These are phyloP conservation scores for Cicer judaicum DNA, from an alignment of 306 rosid species.

Conservation along the genomic window DNA sequence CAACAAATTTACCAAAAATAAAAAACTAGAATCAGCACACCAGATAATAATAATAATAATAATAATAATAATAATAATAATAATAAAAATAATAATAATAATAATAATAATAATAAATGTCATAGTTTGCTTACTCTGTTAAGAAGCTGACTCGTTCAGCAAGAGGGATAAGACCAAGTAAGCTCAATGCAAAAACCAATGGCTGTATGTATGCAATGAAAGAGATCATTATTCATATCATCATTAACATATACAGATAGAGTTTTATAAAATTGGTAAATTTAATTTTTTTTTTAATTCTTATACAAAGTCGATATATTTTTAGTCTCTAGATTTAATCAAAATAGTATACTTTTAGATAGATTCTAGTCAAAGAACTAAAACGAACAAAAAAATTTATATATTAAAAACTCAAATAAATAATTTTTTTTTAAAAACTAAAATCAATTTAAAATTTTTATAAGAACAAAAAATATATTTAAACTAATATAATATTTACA, in stretches of 20 bases:
- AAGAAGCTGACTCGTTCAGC: conserved; percentile 93
- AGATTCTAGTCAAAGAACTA: not conserved
- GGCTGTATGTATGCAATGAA: conserved; percentile 57
- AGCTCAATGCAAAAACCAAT: conserved; percentile 80
- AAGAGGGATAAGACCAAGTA: conserved; percentile 78
- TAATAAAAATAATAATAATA: not conserved
- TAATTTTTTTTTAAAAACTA: not conserved
- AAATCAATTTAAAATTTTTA: not conserved
- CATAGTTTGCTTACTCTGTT: conserved; percentile 71
- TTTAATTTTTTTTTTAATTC: not conserved
- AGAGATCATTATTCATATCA: not conserved
- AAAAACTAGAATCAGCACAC: conserved; percentile 12
- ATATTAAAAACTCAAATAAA: not conserved
- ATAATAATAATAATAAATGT: not conserved
- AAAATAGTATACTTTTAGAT: not conserved
- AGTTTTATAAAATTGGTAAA: not conserved
- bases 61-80: not conserved
- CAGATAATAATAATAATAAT: not conserved
- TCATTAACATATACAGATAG: not conserved
- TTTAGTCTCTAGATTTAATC: not conserved
- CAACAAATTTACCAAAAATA: not conserved
- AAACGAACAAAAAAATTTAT: not conserved
- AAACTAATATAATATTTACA: not conserved
- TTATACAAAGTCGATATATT: not conserved
- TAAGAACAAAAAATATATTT: no score